phyloP scores from a whole-genome alignment of 73 alveolate species.

The Tetrahymena thermophila region DNA sequence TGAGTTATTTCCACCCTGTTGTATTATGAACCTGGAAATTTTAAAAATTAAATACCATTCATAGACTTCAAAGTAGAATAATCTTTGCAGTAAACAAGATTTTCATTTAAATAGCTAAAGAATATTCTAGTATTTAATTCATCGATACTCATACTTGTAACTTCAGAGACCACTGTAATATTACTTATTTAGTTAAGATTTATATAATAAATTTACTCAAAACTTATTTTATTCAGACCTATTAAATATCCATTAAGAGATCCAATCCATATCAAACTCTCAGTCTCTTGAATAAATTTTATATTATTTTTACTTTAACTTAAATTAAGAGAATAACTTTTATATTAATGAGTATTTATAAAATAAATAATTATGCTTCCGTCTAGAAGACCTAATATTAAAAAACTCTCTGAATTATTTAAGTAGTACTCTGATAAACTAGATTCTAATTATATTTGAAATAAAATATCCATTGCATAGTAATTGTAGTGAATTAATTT shows the following conservation, averaged over 20 bases:
- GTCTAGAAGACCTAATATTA: not conserved
- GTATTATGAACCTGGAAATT: not conserved
- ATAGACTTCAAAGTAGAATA: not conserved
- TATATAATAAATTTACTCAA: too few relatives aligned
- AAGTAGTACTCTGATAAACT: not conserved
- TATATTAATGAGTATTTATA: too few relatives aligned
- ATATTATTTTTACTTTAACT: too few relatives aligned
- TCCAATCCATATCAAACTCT: not conserved
- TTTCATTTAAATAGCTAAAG: not conserved
- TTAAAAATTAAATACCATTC: not conserved
- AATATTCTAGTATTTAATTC: not conserved
- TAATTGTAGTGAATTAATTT: not conserved
- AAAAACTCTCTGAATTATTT: too few relatives aligned
- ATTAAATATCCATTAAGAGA: not conserved
- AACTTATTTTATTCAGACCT: not conserved
- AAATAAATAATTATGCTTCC: not conserved
- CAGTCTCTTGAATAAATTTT: not conserved
- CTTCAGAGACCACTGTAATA: not conserved
- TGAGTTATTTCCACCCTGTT: not conserved
- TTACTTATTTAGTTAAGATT: not conserved
- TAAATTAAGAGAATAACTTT: not conserved
- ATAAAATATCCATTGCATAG: not conserved
- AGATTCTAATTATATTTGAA: not conserved
- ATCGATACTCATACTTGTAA: not conserved
- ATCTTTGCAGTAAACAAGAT: not conserved